A percentile compares a stretch with the other conserved stretches of the same genome.
Evolutionary conservation across 169 alveolate species (phyloP).

Genomic region (Plasmodium fragile): DNA sequence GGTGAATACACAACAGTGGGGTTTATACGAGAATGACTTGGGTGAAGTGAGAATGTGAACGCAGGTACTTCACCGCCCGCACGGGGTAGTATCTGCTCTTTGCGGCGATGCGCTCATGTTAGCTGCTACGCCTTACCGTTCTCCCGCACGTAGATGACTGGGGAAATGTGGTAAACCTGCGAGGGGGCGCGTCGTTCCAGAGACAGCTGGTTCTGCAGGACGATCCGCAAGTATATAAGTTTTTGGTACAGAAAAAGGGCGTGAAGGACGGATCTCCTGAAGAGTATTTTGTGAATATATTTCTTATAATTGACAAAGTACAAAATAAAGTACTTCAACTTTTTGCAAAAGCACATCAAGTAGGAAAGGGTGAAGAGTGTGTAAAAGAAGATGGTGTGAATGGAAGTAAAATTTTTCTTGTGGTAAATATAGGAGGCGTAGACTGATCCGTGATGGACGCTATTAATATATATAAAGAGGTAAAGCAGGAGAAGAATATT

Average conservation of each 20-base stretch:
- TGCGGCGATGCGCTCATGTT: not conserved
- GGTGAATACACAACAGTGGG: not conserved
- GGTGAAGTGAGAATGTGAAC: not conserved
- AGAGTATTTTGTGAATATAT: conserved; percentile 61
- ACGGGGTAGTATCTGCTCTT: not conserved
- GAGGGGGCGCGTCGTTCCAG: not conserved
- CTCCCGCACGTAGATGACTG: conserved; percentile 48
- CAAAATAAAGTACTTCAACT: conserved; percentile 62
- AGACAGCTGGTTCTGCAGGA: conserved; percentile 66
- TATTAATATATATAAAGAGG: conserved; percentile 61
- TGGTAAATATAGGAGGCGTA: conserved; percentile 72
- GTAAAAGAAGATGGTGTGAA: conserved; percentile 69
- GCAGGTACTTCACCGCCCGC: not conserved
- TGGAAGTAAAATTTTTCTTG: conserved; percentile 22
- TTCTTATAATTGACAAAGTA: conserved; percentile 73
- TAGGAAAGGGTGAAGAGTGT: conserved; percentile 63
- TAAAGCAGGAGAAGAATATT: conserved; percentile 42
- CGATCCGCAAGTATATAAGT: conserved; percentile 45
- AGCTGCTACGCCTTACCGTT: conserved; percentile 2
- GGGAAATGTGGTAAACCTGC: conserved; percentile 61
- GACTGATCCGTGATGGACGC: conserved; percentile 69
- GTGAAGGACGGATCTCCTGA: conserved; percentile 56
- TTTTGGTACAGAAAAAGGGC: conserved; percentile 58
- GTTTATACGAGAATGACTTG: not conserved
- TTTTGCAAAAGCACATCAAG: conserved; percentile 68